Base-by-base conservation (phyloP, 495 filamentous ascomycete genomes). In the Rostrohypoxylon terebratum region DNA sequence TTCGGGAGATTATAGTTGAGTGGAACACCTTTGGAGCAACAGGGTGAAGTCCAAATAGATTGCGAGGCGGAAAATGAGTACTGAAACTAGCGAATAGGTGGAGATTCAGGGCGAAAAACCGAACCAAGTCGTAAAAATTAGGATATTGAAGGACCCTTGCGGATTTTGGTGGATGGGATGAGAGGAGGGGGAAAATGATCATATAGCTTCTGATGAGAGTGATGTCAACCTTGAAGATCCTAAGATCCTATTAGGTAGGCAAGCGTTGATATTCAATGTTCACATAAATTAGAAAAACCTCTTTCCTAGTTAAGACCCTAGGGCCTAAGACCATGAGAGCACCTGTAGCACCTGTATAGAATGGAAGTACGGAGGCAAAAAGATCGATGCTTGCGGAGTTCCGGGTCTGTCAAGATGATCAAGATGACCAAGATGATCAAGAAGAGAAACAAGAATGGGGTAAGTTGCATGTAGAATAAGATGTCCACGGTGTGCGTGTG, bases 201-300 rank as follows among this genome's bases (percentile, higher is more conserved):
- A 45, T 7, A 13, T 45, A 20, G 18, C 16, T 18, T 45, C n/a
- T 4, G 42, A 8, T 8, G 14, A 20, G 20, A 45, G n/a, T 45
- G 42, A 18, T 45, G 18, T 20, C 36, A 20, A 45, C n/a, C 9
- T 18, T 2, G n/a, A 45, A 20, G n/a, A 45, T 45, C 42, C 6
- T 5, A 8, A 45, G 8, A 45, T 50, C 47, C 20, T 13, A n/a
- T n/a, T n/a, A 13, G 23, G 20, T 7, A 28, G n/a, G n/a, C n/a
- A 14, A n/a, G 21, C 28, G 48, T 28, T 53, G 48, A 31, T 31
- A 53, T 53, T 53, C 23, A 53, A 31, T 31, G 31, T 53, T 53
- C 23, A 53, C 48, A 28, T n/a, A 25, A 16, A 53, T 28, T 3
- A 13, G 23, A 6, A 16, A 13, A 3, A 1, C 4, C 11, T 25